Evolutionary conservation across 768 basidiomycete species (phyloP), one percentile per base, ranked within the genome.

Genomic region (Lentinula detonsa): DNA sequence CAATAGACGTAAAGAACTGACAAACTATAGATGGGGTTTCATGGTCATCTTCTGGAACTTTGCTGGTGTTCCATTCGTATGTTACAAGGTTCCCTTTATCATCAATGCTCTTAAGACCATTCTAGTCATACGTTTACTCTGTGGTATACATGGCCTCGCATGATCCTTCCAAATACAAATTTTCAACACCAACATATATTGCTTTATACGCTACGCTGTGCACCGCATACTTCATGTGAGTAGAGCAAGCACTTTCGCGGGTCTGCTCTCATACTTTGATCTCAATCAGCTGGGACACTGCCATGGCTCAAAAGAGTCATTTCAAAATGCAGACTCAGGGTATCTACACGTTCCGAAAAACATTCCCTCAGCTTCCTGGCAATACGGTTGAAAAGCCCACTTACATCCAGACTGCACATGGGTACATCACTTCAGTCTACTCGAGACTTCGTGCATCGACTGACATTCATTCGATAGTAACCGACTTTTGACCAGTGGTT

Each of bases 11-110:
- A 49, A 5, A 50, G 4, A 28, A 3, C 54, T 55, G 35, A 68
- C 15, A 11, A 23, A 40, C 39, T 23, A 7, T 52, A 86, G 84
- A 69, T 93, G 91, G 91, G 92, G 95, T 34, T 98, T 95, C 81
- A 89, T 98, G 85, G 88, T 98, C 65, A 97, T 97, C 70, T 98
- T 98, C 78, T 97, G 95, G 95, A 94, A 95, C 70, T 86, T 93
- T 66, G 91, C 95, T 2, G 95, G 94, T 49, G 93, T 94, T 11
- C 92, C 91, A 48, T 95, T 95, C 75, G 91, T 92, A 71, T 64
- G 90, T 74, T 42, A 59, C 37, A 8, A 31, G 21, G 10, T 8
- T 28, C 35, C 13, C 1, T 49, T 45, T 16, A 31, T 43, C 55
- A 9, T 28, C 40, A 3, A 40, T 23, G 11, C 1, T 16, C 37